Evolutionary conservation across 768 basidiomycete species (phyloP), one percentile per base, ranked within the genome.

Genomic region (Boletus pseudopeckii): DNA sequence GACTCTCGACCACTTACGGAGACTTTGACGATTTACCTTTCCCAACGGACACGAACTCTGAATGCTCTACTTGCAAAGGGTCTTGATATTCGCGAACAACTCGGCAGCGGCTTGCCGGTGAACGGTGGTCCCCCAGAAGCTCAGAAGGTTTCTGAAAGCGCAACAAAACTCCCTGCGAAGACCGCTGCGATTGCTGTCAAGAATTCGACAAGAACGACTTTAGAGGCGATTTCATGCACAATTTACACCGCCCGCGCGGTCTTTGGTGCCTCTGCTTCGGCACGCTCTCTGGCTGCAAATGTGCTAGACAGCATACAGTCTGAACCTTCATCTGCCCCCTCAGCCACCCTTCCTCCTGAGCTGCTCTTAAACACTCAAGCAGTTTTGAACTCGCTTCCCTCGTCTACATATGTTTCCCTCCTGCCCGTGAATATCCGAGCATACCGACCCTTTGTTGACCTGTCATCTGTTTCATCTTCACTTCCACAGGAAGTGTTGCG

Each of bases 361-460:
- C 76, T 86, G 8, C 75, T 75, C 40, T 71, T 94, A 38, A 84
- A 84, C 6, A 90, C 91, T 0, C 79, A 85, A 42, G 69, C 77
- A 1, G 72, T 96, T 26, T 76, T 98, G 18, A 74, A 78, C 24
- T 77, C 78, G 9, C 78, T 96, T 22, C 92, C 92, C 0, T 93
- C 94, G 0, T 88, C 92, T 0, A 83, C 88, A 24, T 89, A 93
- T 58, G 83, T 94, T 56, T 80, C 85, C 15, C 78, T 91, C 50
- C 79, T 98, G 0, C 92, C 93, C 0, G 64, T 75, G 1, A 79
- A 75, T 54, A 79, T 98, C 55, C 80, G 79, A 58, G 78, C 80
- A 5, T 97, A 94, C 70, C 90, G 85, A 61, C 94, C 94, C 9
- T 95, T 90, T 67, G 81, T 96, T 55, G 87, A 93, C 61, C 71